Base-by-base conservation (phyloP, 345 rosid species). In the Murraya paniculata region DNA sequence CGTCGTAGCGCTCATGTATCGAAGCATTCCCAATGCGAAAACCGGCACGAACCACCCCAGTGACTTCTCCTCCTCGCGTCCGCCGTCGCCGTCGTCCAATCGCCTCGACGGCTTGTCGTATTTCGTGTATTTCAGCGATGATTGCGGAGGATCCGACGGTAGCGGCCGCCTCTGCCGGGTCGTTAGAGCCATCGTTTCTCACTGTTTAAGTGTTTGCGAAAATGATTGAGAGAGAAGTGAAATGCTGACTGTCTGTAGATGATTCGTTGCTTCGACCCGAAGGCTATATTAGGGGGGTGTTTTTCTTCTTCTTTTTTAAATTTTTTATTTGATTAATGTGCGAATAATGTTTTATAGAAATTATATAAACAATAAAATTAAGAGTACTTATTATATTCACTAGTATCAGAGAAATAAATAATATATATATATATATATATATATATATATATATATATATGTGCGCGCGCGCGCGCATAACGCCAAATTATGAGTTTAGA, bases 1-100 rank as follows among this genome's bases (percentile, higher is more conserved):
- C n/a, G 99, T 88, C 22, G 97, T 91, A 78, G 98, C 97, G 86
- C 99, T 96, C 94, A 96, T 91, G 87, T 96, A 96, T 35, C 99
- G 88, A 18, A 96, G 84, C 85, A 94, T 75, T 59, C 92, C 97
- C 24, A 96, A 78, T 18, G 90, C 93, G 10, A 96, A 48, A 71
- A 94, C n/a, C 70, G 93, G 93, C 79, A 88, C 31, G 72, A 94
- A 85, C 98, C 99, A 96, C 53, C 90, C 84, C 33, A 96, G 78
- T 31, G 50, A 45, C 18, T 45, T 45, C 18, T 90, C 92, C 48
- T 81, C 79, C 77, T 86, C 91, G 73, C 41, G 84, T 30, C 74
- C 85, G 55, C 18, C 41, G 9, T 53, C 83, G 10, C 70, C 73
- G 75, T 81, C 85, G 70, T 53, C 79, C 11, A 93, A 88, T 83